Percentiles rank a stretch among this genome's conserved stretches.
phyloP scores from a whole-genome alignment of 75 land plant genomes.

The Larix kaempferi region DNA sequence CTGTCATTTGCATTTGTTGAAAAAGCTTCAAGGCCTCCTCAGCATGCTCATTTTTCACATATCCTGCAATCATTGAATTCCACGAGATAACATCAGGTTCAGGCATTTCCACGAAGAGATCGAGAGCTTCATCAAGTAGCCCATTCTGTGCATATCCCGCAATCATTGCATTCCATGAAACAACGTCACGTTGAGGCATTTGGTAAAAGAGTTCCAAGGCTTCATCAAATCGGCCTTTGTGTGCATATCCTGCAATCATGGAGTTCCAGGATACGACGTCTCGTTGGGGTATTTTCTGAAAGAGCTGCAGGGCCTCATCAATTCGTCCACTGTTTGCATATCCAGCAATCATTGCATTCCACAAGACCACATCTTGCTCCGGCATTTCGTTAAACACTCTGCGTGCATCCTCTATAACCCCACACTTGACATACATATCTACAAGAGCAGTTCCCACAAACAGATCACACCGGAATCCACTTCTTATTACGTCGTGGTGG shows the following conservation, averaged over 20 bases:
- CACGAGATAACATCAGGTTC: conserved; percentile 13
- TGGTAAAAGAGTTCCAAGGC: too few relatives aligned
- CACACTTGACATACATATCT: conserved; percentile 9
- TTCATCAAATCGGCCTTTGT: too few relatives aligned
- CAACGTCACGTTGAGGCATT: too few relatives aligned
- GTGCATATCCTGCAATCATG: too few relatives aligned
- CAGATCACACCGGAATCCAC: conserved; percentile 14
- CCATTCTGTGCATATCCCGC: conserved; percentile 6
- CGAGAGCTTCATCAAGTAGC: neutral
- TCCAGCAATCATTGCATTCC: conserved; percentile 9
- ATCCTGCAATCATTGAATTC: conserved; percentile 15
- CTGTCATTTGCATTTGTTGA: conserved; percentile 7
- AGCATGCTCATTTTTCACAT: conserved; percentile 6
- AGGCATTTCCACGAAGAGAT: neutral
- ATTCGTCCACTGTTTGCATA: conserved; percentile 9
- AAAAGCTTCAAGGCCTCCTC: conserved; percentile 9
- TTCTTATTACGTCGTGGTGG: conserved; percentile 6
- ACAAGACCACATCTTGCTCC: conserved; percentile 22
- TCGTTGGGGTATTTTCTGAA: conserved; percentile 4
- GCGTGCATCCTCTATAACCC: conserved; percentile 4
- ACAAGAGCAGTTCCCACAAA: conserved; percentile 14
- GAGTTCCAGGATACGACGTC: too few relatives aligned
- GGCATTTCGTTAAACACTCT: neutral
- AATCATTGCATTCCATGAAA: conserved; percentile 2
- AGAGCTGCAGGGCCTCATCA: conserved; percentile 17